These are phyloP conservation scores for Schoenoplectus tabernaemontani DNA, from an alignment of 202 grass and related monocot species.

Conservation along the genomic window DNA sequence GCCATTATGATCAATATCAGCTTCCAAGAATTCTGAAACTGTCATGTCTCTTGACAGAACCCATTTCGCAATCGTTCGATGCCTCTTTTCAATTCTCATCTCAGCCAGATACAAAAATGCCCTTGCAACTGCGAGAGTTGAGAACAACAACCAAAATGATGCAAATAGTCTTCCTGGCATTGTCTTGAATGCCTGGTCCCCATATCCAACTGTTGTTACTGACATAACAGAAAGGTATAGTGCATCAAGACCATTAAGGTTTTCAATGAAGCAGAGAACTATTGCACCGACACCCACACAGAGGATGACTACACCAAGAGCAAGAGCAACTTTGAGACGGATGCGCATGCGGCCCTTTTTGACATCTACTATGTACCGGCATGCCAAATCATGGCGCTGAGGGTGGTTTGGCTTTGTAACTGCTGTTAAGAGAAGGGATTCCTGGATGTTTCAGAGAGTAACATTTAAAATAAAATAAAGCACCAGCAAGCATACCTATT, in stretches of 20 bases:
- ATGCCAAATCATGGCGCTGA: conserved; percentile 33
- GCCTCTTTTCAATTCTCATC: conserved; percentile 94
- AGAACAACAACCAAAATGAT: conserved; percentile 70
- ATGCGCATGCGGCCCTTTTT: conserved; percentile 94
- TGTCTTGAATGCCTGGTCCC: conserved; percentile 63
- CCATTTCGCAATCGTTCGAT: conserved; percentile 82
- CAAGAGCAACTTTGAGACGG: conserved; percentile 69
- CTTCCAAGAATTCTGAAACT: conserved; percentile 70
- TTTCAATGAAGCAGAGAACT: conserved; percentile 63
- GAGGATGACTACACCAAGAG: conserved; percentile 50
- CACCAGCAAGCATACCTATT: not conserved
- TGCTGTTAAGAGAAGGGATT: conserved; percentile 84
- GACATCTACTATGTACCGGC: conserved; percentile 73
- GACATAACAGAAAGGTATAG: conserved; percentile 92
- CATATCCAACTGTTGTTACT: conserved; percentile 80
- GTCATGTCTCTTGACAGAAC: conserved; percentile 83
- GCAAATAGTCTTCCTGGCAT: conserved; percentile 67
- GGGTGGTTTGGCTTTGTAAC: conserved; percentile 43
- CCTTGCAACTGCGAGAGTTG: conserved; percentile 68
- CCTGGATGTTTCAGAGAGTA: conserved; percentile 31
- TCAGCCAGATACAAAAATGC: conserved; percentile 85
- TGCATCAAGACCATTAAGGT: conserved; percentile 53
- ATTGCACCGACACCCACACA: conserved; percentile 62
- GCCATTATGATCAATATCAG: conserved; percentile 78
- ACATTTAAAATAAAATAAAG: not conserved